These are phyloP conservation scores for Yamadazyma takamatsuzukensis DNA, from an alignment of 805 yeast genomes.

Conservation along the genomic window DNA sequence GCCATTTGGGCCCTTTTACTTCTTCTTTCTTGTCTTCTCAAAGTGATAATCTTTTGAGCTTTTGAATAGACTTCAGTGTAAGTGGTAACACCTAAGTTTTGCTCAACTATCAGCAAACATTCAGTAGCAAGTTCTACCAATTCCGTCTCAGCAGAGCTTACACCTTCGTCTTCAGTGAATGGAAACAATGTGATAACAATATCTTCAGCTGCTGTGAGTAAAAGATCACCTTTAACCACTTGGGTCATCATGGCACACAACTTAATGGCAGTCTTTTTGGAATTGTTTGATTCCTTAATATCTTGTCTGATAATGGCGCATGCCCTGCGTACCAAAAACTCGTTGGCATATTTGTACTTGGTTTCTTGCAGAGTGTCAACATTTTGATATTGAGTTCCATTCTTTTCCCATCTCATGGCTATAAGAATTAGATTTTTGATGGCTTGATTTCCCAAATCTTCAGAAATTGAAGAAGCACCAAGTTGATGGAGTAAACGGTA, in stretches of 20 bases:
- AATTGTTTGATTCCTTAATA: conserved; percentile 47
- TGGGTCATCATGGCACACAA: conserved; percentile 63
- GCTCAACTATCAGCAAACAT: conserved; percentile 63
- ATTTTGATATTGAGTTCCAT: conserved; percentile 32
- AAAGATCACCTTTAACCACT: conserved; percentile 36
- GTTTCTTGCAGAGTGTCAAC: conserved; percentile 6
- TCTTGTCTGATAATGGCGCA: conserved; percentile 67
- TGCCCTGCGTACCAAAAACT: conserved; percentile 62
- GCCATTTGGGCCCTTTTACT: conserved; percentile 73
- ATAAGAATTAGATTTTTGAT: conserved; percentile 65
- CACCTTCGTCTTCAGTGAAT: conserved; percentile 44
- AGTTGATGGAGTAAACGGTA: conserved; percentile 71
- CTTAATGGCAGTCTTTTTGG: conserved; percentile 70
- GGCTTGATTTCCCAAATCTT: conserved; percentile 57
- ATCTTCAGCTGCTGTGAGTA: conserved; percentile 44
- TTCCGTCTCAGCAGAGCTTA: conserved; percentile 46
- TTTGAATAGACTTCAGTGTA: conserved; percentile 58
- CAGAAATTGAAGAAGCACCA: conserved; percentile 71
- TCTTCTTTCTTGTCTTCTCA: conserved; percentile 71
- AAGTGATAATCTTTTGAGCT: conserved; percentile 58
- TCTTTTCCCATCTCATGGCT: conserved; percentile 57
- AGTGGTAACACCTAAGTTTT: conserved; percentile 66
- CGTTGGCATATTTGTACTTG: conserved; percentile 37
- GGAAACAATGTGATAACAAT: conserved; percentile 53
- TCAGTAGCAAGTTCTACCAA: conserved; percentile 54